These are phyloP conservation scores for Penicillium sp. DNA, from an alignment of 2,329 filamentous ascomycete genomes.

Conservation along the genomic window DNA sequence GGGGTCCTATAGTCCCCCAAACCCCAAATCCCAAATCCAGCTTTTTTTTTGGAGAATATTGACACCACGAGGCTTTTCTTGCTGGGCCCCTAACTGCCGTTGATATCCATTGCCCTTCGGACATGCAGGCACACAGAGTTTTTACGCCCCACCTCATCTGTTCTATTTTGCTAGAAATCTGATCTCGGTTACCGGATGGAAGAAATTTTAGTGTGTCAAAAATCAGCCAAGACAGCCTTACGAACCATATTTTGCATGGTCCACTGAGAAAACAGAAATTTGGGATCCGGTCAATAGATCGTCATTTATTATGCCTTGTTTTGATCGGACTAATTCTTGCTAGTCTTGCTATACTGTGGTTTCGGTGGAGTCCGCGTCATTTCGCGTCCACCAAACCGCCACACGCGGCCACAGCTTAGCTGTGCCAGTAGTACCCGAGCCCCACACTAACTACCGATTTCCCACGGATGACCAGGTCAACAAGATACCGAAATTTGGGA, in stretches of 20 bases:
- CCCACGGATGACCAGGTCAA: background rate
- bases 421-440: background rate
- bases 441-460: background rate
- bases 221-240: conserved; percentile 1
- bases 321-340: background rate
- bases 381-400: background rate
- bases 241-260: background rate
- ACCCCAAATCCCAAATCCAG: too few relatives aligned
- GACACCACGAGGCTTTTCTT: too few relatives aligned
- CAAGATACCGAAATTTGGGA: background rate
- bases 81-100: too few relatives aligned
- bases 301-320: background rate
- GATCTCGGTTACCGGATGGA: background rate
- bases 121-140: background rate
- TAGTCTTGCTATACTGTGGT: background rate
- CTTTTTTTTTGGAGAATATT: too few relatives aligned
- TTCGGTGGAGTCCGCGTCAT: background rate
- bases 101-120: background rate
- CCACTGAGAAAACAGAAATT: background rate
- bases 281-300: background rate
- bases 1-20: too few relatives aligned
- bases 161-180: background rate
- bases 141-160: background rate
- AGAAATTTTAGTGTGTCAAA: conserved; percentile 4
- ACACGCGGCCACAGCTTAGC: background rate